Evolutionary conservation across 352 stramenopile species (phyloP).

Genomic region (Pythium sukuiense): DNA sequence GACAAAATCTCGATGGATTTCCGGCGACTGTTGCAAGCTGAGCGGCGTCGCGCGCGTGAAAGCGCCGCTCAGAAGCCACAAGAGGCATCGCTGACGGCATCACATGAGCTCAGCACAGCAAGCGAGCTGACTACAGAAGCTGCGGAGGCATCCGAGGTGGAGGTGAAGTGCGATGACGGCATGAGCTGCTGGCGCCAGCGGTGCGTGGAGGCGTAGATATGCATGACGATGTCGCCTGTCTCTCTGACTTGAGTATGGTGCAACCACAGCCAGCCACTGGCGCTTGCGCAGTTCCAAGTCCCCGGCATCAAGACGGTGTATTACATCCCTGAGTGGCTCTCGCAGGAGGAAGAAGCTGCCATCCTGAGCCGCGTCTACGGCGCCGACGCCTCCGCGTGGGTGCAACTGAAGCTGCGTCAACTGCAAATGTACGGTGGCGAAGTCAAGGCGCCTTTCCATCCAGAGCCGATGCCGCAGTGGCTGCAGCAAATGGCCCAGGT

Average conservation of each 20-base stretch:
- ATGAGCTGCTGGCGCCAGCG: conserved; percentile 13
- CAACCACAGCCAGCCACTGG: conserved; percentile 26
- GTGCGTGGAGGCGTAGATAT: neutral
- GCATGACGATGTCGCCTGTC: neutral
- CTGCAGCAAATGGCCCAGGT: conserved; percentile 48
- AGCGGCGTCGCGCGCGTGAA: conserved; percentile 39
- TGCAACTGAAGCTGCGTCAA: conserved; percentile 59
- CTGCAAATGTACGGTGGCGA: conserved; percentile 74
- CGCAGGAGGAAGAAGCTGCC: conserved; percentile 48
- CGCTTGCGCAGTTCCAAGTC: conserved; percentile 37
- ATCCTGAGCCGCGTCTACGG: conserved; percentile 62
- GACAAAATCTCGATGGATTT: conserved; percentile 44
- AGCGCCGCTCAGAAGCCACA: conserved; percentile 16
- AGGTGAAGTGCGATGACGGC: neutral
- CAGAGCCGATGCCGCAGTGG: conserved; percentile 50
- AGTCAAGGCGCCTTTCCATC: conserved; percentile 50
- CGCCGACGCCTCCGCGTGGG: conserved; percentile 41
- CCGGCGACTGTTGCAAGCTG: conserved; percentile 45
- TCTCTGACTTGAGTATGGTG: neutral
- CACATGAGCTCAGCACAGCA: neutral
- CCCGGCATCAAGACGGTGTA: conserved; percentile 46
- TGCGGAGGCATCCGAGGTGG: neutral
- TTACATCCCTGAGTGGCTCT: conserved; percentile 69
- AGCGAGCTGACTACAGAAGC: neutral
- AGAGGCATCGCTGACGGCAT: neutral